Conservation (phyloP, 768 basidiomycete genomes). For the Lactarius indigo region DNA sequence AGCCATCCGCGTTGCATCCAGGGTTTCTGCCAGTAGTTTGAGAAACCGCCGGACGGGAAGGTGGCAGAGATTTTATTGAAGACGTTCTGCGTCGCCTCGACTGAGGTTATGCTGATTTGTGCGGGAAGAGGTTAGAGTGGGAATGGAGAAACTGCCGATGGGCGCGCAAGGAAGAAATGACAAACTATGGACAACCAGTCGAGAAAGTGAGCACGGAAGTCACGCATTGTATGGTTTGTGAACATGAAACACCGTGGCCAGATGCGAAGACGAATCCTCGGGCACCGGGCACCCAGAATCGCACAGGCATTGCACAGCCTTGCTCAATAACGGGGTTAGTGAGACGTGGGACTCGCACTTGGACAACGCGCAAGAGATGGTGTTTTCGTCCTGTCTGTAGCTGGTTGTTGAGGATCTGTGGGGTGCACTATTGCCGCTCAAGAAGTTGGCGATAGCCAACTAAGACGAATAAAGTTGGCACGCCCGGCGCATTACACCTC, state of each 20-base stretch:
- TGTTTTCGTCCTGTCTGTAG: constrained; percentile 34
- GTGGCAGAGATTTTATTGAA: constrained; percentile 32
- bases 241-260: constrained; percentile 37
- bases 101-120: constrained; percentile 31
- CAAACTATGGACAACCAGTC: constrained; percentile 35
- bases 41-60: constrained; percentile 38
- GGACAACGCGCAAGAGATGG: constrained; percentile 26
- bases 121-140: not conserved
- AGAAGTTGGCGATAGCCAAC: constrained; percentile 32
- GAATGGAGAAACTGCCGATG: not conserved
- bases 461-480: constrained; percentile 35
- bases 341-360: constrained; percentile 26
- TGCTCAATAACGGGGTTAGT: constrained; percentile 19
- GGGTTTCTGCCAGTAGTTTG: constrained; percentile 31
- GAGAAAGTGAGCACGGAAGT: constrained; percentile 38
- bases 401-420: constrained; percentile 32
- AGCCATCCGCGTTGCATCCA: constrained; percentile 22
- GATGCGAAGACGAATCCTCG: constrained; percentile 37
- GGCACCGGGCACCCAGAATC: constrained; percentile 34
- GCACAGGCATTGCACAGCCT: constrained; percentile 36
- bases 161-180: constrained; percentile 1
- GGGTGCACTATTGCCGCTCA: constrained; percentile 23
- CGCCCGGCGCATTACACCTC: constrained; percentile 27
- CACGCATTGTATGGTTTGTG: constrained; percentile 29
- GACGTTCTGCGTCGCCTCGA: constrained; percentile 34